phyloP scores from a whole-genome alignment of 495 filamentous ascomycete species.

The Aspergillus nidulans region DNA sequence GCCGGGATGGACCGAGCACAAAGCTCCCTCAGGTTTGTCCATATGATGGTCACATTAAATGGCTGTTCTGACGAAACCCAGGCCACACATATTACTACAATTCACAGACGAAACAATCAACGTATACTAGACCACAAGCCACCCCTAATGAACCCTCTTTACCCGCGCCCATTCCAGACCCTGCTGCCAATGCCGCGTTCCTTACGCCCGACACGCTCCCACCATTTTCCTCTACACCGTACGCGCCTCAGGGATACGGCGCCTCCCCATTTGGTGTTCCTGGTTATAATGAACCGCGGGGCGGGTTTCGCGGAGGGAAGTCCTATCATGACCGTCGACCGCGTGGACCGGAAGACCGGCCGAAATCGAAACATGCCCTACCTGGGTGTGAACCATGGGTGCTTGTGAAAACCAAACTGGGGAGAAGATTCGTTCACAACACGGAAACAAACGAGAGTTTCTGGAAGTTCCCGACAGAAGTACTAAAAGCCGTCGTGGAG shows the following conservation, averaged over 20 bases:
- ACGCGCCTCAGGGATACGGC: constrained; percentile 30
- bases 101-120: constrained; percentile 78
- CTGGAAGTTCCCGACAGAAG: constrained; percentile 84
- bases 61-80: constrained; percentile 24
- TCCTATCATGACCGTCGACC: constrained; percentile 49
- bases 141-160: constrained; percentile 28
- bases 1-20: constrained; percentile 88
- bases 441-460: constrained; percentile 76
- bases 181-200: constrained; percentile 19
- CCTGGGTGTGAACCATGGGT: constrained; percentile 86
- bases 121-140: constrained; percentile 66
- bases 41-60: neutral
- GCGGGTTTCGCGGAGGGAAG: constrained; percentile 46
- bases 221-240: constrained; percentile 41
- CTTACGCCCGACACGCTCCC: constrained; percentile 34
- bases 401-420: constrained; percentile 83
- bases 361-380: constrained; percentile 73
- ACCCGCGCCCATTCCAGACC: constrained; percentile 18
- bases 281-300: constrained; percentile 28
- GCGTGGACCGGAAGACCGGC: constrained; percentile 68
- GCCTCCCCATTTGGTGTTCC: constrained; percentile 13
- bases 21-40: constrained; percentile 69
- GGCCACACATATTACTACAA: constrained; percentile 90
- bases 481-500: constrained; percentile 75
- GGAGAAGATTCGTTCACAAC: constrained; percentile 86